Evolutionary conservation across 495 filamentous ascomycete genomes (phyloP).

Genomic region (Trichoderma parareesei): DNA sequence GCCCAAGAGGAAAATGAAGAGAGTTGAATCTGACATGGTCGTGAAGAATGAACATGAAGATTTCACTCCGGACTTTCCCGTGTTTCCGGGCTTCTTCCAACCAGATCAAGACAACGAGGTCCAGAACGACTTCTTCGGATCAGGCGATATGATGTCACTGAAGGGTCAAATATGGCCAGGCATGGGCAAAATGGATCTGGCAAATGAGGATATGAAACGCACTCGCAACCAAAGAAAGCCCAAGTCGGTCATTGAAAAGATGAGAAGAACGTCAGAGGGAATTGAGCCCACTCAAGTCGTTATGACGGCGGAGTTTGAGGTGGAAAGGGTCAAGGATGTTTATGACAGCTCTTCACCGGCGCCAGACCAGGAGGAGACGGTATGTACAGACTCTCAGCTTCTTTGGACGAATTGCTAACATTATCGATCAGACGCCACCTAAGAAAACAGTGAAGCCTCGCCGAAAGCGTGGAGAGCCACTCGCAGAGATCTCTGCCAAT

Average conservation of each 20-base stretch:
- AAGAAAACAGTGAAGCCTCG: neutral
- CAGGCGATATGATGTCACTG: conserved; percentile 38
- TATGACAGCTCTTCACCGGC: conserved; percentile 37
- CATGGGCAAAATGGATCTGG: conserved; percentile 85
- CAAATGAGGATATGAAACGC: conserved; percentile 64
- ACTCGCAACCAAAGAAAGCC: conserved; percentile 86
- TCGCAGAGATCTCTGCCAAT: conserved; percentile 11
- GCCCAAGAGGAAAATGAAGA: conserved; percentile 1
- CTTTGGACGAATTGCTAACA: neutral
- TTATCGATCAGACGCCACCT: neutral
- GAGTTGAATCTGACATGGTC: neutral
- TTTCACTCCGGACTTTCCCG: neutral
- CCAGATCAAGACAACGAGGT: conserved; percentile 24
- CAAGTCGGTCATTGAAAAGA: conserved; percentile 55
- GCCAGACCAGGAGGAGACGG: conserved; percentile 11
- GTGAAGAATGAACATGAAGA: conserved; percentile 8
- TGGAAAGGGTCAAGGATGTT: conserved; percentile 45
- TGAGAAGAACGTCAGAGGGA: conserved; percentile 56
- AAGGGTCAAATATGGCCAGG: conserved; percentile 77
- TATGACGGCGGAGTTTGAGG: conserved; percentile 47
- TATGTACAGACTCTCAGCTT: neutral
- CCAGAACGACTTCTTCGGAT: conserved; percentile 4
- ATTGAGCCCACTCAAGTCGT: conserved; percentile 68
- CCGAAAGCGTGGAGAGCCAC: neutral
- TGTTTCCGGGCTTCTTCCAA: conserved; percentile 11